Conservation (phyloP, 352 stramenopile species). For the Elongisporangium anandrum region DNA sequence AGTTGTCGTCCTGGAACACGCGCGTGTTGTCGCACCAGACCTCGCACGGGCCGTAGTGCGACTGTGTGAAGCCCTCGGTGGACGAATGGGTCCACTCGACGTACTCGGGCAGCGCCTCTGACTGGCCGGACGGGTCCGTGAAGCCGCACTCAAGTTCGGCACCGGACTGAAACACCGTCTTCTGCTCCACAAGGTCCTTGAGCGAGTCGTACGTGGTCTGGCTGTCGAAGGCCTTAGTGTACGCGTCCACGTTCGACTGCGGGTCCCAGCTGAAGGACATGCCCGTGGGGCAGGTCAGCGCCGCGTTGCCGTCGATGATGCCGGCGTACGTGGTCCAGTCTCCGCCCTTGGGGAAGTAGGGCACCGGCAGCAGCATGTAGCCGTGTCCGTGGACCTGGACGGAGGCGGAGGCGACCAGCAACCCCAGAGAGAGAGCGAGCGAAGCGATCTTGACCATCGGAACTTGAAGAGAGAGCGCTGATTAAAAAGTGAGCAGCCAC, state of each 20-base stretch:
- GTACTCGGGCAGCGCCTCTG: conserved; percentile 8
- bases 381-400: too few relatives aligned
- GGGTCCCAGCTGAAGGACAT: conserved; percentile 33
- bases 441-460: too few relatives aligned
- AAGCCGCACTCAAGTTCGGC: conserved; percentile 22
- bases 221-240: conserved; percentile 20
- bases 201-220: conserved; percentile 15
- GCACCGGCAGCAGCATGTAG: too few relatives aligned
- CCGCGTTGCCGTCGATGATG: too few relatives aligned
- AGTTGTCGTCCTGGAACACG: conserved; percentile 24
- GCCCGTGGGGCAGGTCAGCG: conserved; percentile 27
- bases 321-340: too few relatives aligned
- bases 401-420: too few relatives aligned
- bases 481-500: too few relatives aligned
- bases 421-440: too few relatives aligned
- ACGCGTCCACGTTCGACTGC: conserved; percentile 18
- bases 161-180: conserved; percentile 11
- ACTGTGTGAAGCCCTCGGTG: conserved; percentile 14
- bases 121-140: conserved; percentile 1
- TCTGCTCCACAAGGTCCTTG: conserved; percentile 8
- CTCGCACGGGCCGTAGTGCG: conserved; percentile 26
- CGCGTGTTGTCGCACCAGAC: conserved; percentile 29
- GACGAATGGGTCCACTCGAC: conserved; percentile 12
- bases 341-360: too few relatives aligned
- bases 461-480: too few relatives aligned